These are phyloP conservation scores for Raffaelea ambrosiae DNA, from an alignment of 2,329 filamentous ascomycete genomes.

Conservation along the genomic window DNA sequence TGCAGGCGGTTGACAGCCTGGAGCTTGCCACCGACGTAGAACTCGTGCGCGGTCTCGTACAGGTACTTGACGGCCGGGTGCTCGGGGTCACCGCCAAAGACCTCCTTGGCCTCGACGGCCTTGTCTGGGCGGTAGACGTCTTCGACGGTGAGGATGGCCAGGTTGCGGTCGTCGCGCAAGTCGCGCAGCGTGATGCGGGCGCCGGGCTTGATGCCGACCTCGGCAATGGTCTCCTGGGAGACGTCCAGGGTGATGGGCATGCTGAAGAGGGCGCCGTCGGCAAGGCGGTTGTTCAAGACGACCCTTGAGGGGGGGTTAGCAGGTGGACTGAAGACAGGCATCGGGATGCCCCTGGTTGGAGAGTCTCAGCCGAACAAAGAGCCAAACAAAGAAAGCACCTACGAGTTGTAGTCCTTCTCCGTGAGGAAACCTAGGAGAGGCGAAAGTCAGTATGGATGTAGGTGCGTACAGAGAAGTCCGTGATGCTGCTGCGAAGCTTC, in stretches of 20 bases:
- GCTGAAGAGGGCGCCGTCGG: conserved; percentile 82
- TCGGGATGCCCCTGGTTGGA: neutral
- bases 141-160: conserved; percentile 91
- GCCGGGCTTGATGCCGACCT: conserved; percentile 67
- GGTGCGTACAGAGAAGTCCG: neutral
- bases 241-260: conserved; percentile 96
- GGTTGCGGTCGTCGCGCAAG: conserved; percentile 89
- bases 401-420: conserved; percentile 94
- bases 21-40: conserved; percentile 91
- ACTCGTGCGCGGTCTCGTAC: conserved; percentile 70
- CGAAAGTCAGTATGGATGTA: too few relatives aligned
- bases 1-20: conserved; percentile 91
- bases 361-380: neutral
- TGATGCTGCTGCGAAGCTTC: too few relatives aligned
- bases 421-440: conserved; percentile 79
- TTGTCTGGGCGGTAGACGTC: conserved; percentile 94
- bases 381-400: conserved; percentile 16
- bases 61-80: conserved; percentile 93
- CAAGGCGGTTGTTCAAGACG: conserved; percentile 78
- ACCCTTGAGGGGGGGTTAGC: conserved; percentile 40
- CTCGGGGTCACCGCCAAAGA: conserved; percentile 85
- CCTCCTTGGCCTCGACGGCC: conserved; percentile 80
- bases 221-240: conserved; percentile 63
- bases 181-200: conserved; percentile 83
- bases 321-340: conserved; percentile 11